Evolutionary conservation across 1,284 basidiomycete species (phyloP), one percentile per base, ranked within the genome.

Genomic region (Vanrija humicola): DNA sequence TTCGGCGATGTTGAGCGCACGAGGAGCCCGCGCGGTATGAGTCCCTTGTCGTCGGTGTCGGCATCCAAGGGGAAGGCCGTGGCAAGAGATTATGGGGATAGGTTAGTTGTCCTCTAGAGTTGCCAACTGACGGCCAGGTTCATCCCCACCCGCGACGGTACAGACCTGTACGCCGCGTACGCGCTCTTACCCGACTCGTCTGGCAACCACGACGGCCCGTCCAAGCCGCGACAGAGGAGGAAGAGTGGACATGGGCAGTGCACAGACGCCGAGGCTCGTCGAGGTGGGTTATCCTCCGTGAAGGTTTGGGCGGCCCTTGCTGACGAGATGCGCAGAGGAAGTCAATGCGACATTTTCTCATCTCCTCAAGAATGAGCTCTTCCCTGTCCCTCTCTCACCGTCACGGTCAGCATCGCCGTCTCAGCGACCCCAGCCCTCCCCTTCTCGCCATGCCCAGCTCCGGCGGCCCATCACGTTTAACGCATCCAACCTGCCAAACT

Each of bases 271-370:
- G 78, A 79, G 46, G 72, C 70, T 19, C 68, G 76, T 50, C 67
- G 75, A 62, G 79, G 76, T 77, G 56, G 48, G 73, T 69, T 7
- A 18, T 25, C 28, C 28, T 12, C 18, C 18, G 21, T 16, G 10
- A 16, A 19, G 29, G 9, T 12, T 38, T 5, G 43, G 46, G 21
- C 6, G 28, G 21, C 42, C 47, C 7, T 34, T 23, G 49, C 46
- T 34, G 34, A 23, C 38, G 55, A 56, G 43, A 56, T 46, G 6
- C 3, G n/a, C 66, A 79, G 80, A 81, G 51, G 79, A 81, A 65
- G 78, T 80, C 9, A 79, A 81, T 61, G 72, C 76, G 51, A 79
- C 80, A 0, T 83, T 82, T 65, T 77, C 78, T 18, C 73, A 78
- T 19, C 65, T 82, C 3, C 76, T 83, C 15, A 79, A 79, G 44